A percentile compares a stretch with the other conserved stretches of the same genome.
phyloP scores from a whole-genome alignment of 441 rosid genomes.

The Aquilaria agallochum region DNA sequence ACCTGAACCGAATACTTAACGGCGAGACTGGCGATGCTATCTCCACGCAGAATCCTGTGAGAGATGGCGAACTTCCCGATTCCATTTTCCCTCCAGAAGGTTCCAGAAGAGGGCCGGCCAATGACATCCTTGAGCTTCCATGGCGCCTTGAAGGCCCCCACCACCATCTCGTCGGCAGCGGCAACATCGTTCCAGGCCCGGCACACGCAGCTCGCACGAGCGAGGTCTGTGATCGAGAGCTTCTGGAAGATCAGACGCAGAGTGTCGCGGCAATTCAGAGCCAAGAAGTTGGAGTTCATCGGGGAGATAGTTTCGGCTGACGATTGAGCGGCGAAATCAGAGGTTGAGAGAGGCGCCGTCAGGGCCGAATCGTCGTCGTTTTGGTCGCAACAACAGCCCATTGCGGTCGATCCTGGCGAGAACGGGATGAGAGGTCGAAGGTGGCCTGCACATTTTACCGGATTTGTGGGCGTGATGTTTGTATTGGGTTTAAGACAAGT shows the following conservation, averaged over 20 bases:
- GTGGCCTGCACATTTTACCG: no score
- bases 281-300: constrained; percentile 49
- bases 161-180: constrained; percentile 40
- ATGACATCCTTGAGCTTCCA: constrained; percentile 70
- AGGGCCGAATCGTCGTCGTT: constrained; percentile 26
- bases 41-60: constrained; percentile 65
- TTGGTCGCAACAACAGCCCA: constrained; percentile 49
- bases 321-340: constrained; percentile 10
- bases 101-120: constrained; percentile 50
- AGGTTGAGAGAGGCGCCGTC: constrained; percentile 15
- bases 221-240: constrained; percentile 60
- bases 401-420: background rate
- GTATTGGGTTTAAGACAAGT: no score
- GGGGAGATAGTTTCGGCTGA: constrained; percentile 38
- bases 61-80: constrained; percentile 77
- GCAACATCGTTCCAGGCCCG: constrained; percentile 59
- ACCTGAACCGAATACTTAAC: constrained; percentile 93
- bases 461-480: no score
- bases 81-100: constrained; percentile 80
- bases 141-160: constrained; percentile 47
- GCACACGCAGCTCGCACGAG: constrained; percentile 86
- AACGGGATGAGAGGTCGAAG: no score
- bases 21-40: constrained; percentile 71
- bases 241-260: constrained; percentile 59
- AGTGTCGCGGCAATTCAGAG: constrained; percentile 56